phyloP scores from a whole-genome alignment of 192 early-diverging fungal genomes.

The Phlyctochytrium planicorne region DNA sequence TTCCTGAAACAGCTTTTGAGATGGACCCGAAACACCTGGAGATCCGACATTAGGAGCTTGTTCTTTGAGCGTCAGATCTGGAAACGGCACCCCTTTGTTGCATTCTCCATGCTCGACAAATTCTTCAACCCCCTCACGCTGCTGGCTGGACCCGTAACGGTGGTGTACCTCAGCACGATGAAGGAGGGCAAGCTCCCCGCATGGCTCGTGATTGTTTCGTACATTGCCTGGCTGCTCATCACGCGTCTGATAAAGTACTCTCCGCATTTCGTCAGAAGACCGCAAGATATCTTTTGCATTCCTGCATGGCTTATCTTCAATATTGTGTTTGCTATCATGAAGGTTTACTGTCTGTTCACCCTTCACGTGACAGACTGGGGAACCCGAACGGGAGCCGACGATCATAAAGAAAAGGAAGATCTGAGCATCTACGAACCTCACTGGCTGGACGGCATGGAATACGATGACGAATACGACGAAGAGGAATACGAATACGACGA shows the following conservation, averaged over 20 bases:
- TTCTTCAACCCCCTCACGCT: slow-evolving; percentile 72
- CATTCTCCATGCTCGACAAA: slow-evolving; percentile 76
- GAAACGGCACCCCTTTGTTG: slow-evolving; percentile 66
- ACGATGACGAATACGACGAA: neutral
- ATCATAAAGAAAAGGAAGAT: slow-evolving; percentile 23
- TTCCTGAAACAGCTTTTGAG: slow-evolving; percentile 70
- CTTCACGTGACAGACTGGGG: slow-evolving; percentile 72
- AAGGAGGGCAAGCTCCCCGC: slow-evolving; percentile 46
- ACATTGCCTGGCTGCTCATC: slow-evolving; percentile 62
- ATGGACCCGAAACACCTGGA: slow-evolving; percentile 77
- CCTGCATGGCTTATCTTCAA: slow-evolving; percentile 70
- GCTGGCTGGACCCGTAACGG: slow-evolving; percentile 61
- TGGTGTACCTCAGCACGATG: slow-evolving; percentile 46
- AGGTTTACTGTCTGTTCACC: slow-evolving; percentile 70
- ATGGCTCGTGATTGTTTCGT: slow-evolving; percentile 63
- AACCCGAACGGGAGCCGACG: slow-evolving; percentile 55
- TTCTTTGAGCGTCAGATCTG: slow-evolving; percentile 66
- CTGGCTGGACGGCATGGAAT: slow-evolving; percentile 16
- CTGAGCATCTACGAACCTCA: slow-evolving; percentile 26
- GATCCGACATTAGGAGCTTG: slow-evolving; percentile 63
- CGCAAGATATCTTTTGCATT: slow-evolving; percentile 62
- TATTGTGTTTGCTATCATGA: slow-evolving; percentile 65
- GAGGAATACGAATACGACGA: neutral
- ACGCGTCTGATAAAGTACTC: slow-evolving; percentile 65
- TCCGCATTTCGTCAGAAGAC: slow-evolving; percentile 64